Conservation (phyloP, 2,329 filamentous ascomycete genomes). For the Mollisia scopiformis region DNA sequence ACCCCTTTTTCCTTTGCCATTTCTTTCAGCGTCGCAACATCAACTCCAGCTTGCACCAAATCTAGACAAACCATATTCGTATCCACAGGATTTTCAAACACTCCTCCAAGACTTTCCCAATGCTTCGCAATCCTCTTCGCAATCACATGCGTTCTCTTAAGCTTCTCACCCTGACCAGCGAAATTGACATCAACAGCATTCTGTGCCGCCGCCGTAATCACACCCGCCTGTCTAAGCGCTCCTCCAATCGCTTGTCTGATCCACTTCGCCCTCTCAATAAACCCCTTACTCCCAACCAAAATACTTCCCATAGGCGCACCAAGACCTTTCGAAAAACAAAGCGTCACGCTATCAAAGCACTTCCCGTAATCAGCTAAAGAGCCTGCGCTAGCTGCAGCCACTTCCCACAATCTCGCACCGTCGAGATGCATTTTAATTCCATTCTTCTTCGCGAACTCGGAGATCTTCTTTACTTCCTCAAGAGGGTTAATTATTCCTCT, state of each 20-base stretch:
- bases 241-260: slow-evolving; percentile 80
- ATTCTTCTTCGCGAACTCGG: slow-evolving; percentile 65
- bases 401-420: slow-evolving; percentile 83
- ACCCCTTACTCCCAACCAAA: slow-evolving; percentile 60
- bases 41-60: slow-evolving; percentile 55
- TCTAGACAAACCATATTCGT: slow-evolving; percentile 79
- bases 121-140: slow-evolving; percentile 62
- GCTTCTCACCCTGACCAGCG: slow-evolving; percentile 62
- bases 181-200: slow-evolving; percentile 82
- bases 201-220: slow-evolving; percentile 73
- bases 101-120: slow-evolving; percentile 66
- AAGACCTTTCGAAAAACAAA: slow-evolving; percentile 82
- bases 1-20: slow-evolving; percentile 60
- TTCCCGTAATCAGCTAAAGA: slow-evolving; percentile 67
- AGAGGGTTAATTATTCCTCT: slow-evolving; percentile 79
- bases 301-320: slow-evolving; percentile 80
- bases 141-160: slow-evolving; percentile 60
- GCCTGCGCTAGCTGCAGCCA: slow-evolving; percentile 69
- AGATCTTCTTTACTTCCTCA: slow-evolving; percentile 68
- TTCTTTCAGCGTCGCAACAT: slow-evolving; percentile 53
- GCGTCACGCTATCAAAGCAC: slow-evolving; percentile 71
- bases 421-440: slow-evolving; percentile 75
- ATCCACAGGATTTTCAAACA: slow-evolving; percentile 61
- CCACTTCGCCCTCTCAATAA: slow-evolving; percentile 67
- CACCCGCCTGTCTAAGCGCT: slow-evolving; percentile 73